Evolutionary conservation across 1,284 basidiomycete genomes (phyloP).

Genomic region (Ganoderma multipileum): DNA sequence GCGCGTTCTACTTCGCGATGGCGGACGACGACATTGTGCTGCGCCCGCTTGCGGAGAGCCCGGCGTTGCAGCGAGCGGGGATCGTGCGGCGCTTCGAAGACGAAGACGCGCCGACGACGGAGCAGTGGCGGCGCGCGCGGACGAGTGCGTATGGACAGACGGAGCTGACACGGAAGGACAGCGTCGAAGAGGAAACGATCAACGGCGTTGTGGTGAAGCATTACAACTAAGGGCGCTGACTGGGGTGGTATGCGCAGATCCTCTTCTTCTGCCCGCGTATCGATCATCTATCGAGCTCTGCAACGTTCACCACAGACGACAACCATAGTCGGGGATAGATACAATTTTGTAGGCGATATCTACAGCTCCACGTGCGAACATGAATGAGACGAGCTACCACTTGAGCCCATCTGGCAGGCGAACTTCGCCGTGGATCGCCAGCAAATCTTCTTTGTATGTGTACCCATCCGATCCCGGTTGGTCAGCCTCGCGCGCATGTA

Average conservation of each 20-base stretch:
- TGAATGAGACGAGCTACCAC: not conserved
- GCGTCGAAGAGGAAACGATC: slow-evolving; percentile 51
- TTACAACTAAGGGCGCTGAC: slow-evolving; percentile 43
- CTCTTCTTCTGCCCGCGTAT: too few species aligned
- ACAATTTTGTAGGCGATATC: not conserved
- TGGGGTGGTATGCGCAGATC: not conserved
- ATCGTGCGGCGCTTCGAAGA: slow-evolving; percentile 39
- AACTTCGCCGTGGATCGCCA: not conserved
- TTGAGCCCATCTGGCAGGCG: not conserved
- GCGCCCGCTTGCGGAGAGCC: slow-evolving; percentile 37
- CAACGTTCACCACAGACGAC: too few species aligned
- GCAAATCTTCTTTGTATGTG: not conserved
- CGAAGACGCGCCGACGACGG: slow-evolving; percentile 44
- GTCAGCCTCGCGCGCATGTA: not conserved
- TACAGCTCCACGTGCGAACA: not conserved
- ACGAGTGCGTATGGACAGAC: slow-evolving; percentile 46
- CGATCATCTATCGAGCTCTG: too few species aligned
- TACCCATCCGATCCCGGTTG: not conserved
- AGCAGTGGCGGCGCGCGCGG: slow-evolving; percentile 47
- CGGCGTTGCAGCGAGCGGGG: slow-evolving; percentile 41
- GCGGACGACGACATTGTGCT: slow-evolving; percentile 41
- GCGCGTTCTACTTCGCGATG: slow-evolving; percentile 51
- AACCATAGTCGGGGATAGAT: too few species aligned
- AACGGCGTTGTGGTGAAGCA: slow-evolving; percentile 52
- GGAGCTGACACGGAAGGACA: slow-evolving; percentile 43